Base-by-base conservation (phyloP, 202 grass and related monocot species). In the Eragrostis tef region DNA sequence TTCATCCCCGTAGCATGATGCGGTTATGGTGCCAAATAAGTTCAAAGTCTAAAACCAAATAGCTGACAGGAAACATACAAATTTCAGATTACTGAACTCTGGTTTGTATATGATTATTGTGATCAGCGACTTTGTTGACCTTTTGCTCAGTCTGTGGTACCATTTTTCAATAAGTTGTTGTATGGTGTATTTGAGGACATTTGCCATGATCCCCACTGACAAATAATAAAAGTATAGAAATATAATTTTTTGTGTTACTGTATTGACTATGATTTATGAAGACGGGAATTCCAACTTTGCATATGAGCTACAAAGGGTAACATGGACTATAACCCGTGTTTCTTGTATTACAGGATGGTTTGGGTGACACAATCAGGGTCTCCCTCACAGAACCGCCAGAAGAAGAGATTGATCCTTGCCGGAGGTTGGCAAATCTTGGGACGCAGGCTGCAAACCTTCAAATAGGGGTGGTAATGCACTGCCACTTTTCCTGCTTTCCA, bases 381-480 rank as follows among this genome's bases (percentile, higher is more conserved):
- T 99, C 96, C 61, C 90, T 99, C 60, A 99, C 96, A 2, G 96
- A 99, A 87, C 90, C 96, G 71, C 96, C 96, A 54, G 96, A 99
- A 79, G 77, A 88, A 79, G 96, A 99, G 74, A 99, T 99, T 85
- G 93, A 99, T 87, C 96, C 96, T 83, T 99, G 96, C 78, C 81
- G 52, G 43, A 95, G 87, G 67, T 80, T 99, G 70, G 93, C 96
- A 81, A 99, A 93, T 77, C 90, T 99, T 79, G 96, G 96, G 48
- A 84, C 70, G 16, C 93, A 87, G 78, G 90, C 89, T 63, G 81
- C 90, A 81, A 88, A 79, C 71, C 84, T 90, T 88, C 90, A 90
- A 87, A 93, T 93, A 44, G 96, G 93, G n/a, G 75, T 95, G 74
- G 96, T 99, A 89, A 87, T 67, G 79, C 54, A 63, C 64, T 73